Base-by-base conservation (phyloP, 1,284 basidiomycete species). In the Cerioporus squamosus region DNA sequence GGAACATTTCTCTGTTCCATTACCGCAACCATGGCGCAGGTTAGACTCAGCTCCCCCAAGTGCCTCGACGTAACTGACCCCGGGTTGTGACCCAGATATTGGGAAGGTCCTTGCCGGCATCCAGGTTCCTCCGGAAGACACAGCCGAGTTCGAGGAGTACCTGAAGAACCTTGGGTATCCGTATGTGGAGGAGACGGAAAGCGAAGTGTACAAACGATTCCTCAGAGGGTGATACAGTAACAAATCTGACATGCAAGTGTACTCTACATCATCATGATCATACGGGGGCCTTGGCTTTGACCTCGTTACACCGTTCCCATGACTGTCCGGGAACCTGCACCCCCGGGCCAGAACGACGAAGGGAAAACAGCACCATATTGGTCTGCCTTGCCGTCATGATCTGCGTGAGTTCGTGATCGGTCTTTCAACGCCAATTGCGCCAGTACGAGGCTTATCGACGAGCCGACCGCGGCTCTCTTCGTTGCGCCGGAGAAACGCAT, bases 1-100 rank as follows among this genome's bases (percentile, higher is more conserved):
- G 96, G 95, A 98, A 97, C 75, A 94, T 99, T 53, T 92, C 94
- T 1, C 75, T 99, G 61, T 99, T 98, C 80, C 97, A 99, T 74
- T 99, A 99, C 76, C 84, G 97, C 58, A 98, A 98, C 73, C 96
- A 99, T 66, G 97, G 97, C 31, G 95, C 91, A 68, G 94, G 94
- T 93, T 68, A 62, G 86, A 79, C 8, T 60, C 31, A 20, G 57
- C n/a, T 45, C 56, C 33, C 15, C 62, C 29, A 29, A 43, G 14
- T 38, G n/a, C 47, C 38, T 15, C 52, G 20, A 20, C n/a, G 18
- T 44, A 22, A 45, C 39, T 43, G 55, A 44, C 68, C 38, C 60
- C 50, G 44, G 55, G 40, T 53, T 29, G 55, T 43, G 38, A 18
- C 47, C 63, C 48, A 95, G 95, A 98, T 71, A 80, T 97, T 31